Conservation (phyloP, 2,329 filamentous ascomycete genomes). For the Trichoderma sp. region DNA sequence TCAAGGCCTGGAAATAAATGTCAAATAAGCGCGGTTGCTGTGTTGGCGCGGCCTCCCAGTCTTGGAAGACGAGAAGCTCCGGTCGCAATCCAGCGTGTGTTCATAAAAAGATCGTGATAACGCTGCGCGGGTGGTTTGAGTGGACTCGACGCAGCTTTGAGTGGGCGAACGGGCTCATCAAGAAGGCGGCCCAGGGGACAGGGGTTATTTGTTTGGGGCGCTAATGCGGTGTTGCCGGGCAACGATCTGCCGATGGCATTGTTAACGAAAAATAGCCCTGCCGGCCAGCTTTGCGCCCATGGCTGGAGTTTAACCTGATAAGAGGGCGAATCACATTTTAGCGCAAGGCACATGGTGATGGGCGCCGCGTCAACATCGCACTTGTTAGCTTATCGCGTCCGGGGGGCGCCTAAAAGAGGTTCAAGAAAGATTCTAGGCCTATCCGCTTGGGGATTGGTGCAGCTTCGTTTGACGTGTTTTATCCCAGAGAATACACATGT, state of each 20-base stretch:
- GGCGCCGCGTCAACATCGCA: conserved; percentile 22
- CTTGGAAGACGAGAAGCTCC: conserved; percentile 9
- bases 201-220: conserved; percentile 29
- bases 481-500: neutral
- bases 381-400: neutral
- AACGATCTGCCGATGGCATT: conserved; percentile 6
- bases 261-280: neutral
- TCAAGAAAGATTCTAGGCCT: neutral
- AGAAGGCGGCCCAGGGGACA: conserved; percentile 19
- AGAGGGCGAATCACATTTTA: conserved; percentile 21
- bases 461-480: neutral
- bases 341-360: conserved; percentile 17
- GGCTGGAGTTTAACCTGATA: neutral
- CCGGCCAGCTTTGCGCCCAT: neutral
- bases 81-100: conserved; percentile 11
- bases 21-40: neutral
- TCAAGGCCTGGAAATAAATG: neutral
- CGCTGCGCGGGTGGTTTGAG: conserved; percentile 21
- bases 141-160: conserved; percentile 20
- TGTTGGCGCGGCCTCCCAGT: conserved; percentile 10
- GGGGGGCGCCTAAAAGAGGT: neutral
- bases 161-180: conserved; percentile 26
- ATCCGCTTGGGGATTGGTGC: neutral
- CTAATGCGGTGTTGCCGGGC: conserved; percentile 25
- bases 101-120: conserved; percentile 13